phyloP scores from a whole-genome alignment of 805 yeast genomes.

The Myxozyma nipponensis region DNA sequence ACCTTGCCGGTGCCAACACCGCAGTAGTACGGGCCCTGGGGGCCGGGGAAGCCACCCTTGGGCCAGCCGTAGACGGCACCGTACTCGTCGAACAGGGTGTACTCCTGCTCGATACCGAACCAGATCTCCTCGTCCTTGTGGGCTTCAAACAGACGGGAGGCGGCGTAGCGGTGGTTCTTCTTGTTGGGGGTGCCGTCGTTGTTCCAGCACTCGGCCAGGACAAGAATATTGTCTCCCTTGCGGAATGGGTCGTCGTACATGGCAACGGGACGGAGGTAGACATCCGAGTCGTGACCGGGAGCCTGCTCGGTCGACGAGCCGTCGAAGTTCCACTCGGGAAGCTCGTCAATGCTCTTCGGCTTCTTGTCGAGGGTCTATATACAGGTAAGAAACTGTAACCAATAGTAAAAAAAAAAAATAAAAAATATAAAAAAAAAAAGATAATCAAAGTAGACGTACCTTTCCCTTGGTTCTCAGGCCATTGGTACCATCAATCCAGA shows the following conservation, averaged over 20 bases:
- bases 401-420: neutral
- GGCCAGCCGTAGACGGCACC: constrained; percentile 98
- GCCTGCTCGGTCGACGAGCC: constrained; percentile 99
- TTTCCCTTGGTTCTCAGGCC: constrained; percentile 87
- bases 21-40: constrained; percentile 99
- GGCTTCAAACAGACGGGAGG: constrained; percentile 90
- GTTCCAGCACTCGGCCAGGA: constrained; percentile 94
- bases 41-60: constrained; percentile 99
- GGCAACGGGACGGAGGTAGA: constrained; percentile 93
- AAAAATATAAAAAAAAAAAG: neutral
- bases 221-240: constrained; percentile 94
- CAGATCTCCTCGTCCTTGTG: constrained; percentile 80
- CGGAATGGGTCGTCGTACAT: constrained; percentile 96
- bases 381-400: neutral
- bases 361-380: constrained; percentile 61
- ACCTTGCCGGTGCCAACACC: constrained; percentile 99
- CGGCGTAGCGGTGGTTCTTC: constrained; percentile 96
- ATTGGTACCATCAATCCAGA: constrained; percentile 95
- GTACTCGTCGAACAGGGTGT: constrained; percentile 88
- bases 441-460: constrained; percentile 10
- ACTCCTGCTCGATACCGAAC: constrained; percentile 99
- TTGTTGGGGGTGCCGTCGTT: constrained; percentile 99
- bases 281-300: constrained; percentile 95
- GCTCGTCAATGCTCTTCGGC: constrained; percentile 71
- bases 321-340: constrained; percentile 99